Percentiles rank a stretch among this genome's conserved stretches.
phyloP scores from a whole-genome alignment of 768 basidiomycete genomes.

The Lactarius pseudohatsudake region DNA sequence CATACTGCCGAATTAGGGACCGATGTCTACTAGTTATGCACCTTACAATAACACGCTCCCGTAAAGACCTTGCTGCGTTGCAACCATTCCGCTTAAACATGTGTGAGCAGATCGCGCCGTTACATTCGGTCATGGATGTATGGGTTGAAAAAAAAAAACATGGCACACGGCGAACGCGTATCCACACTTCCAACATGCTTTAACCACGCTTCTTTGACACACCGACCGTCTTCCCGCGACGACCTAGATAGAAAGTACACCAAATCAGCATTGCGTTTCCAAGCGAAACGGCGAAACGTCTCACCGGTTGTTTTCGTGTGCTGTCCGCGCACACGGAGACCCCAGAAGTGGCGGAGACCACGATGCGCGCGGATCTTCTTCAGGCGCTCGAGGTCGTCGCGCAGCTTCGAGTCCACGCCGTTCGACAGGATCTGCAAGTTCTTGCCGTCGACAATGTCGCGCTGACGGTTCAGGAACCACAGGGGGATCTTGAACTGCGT shows the following conservation, averaged over 20 bases:
- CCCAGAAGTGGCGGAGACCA: conserved; percentile 91
- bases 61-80: too few relatives aligned
- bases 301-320: conserved; percentile 98
- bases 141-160: conserved; percentile 1
- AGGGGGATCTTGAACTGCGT: conserved; percentile 99
- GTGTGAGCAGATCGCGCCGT: too few relatives aligned
- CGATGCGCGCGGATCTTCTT: conserved; percentile 99
- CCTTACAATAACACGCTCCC: too few relatives aligned
- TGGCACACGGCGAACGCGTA: conserved; percentile 3
- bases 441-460: conserved; percentile 97
- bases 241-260: conserved; percentile 49
- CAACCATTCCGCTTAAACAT: too few relatives aligned
- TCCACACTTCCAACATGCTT: conserved; percentile 19
- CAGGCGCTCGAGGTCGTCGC: conserved; percentile 96
- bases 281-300: conserved; percentile 27
- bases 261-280: neutral
- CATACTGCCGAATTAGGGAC: too few relatives aligned
- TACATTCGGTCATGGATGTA: neutral
- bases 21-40: too few relatives aligned
- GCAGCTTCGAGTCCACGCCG: conserved; percentile 94
- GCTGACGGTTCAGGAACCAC: conserved; percentile 99
- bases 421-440: conserved; percentile 95
- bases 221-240: conserved; percentile 95
- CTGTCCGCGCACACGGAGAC: conserved; percentile 93
- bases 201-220: conserved; percentile 88